Conservation (phyloP, 768 basidiomycete species). For the Amanita rubescens region DNA sequence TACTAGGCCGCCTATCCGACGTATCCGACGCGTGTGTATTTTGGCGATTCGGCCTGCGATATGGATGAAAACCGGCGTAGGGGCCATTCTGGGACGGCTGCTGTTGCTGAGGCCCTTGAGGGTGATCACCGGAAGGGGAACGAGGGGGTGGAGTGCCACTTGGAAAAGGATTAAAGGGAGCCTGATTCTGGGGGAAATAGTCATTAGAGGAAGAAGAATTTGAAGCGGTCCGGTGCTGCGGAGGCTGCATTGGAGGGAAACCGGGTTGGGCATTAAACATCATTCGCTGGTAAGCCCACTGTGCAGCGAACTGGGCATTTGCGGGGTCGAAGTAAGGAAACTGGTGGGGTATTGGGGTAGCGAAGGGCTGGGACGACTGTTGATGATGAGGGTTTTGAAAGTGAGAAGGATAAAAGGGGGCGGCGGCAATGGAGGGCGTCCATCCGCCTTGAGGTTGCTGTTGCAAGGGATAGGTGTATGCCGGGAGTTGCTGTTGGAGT, state of each 20-base stretch:
- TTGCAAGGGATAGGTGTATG: slow-evolving; percentile 65
- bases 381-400: slow-evolving; percentile 67
- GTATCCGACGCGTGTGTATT: slow-evolving; percentile 28
- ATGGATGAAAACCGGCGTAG: slow-evolving; percentile 69
- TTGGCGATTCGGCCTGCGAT: slow-evolving; percentile 62
- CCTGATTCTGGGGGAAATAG: slow-evolving; percentile 51
- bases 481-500: slow-evolving; percentile 31
- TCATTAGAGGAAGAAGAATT: slow-evolving; percentile 34
- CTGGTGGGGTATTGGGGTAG: slow-evolving; percentile 38
- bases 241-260: slow-evolving; percentile 37
- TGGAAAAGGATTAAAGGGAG: slow-evolving; percentile 57
- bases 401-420: slow-evolving; percentile 73
- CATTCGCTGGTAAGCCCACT: slow-evolving; percentile 92
- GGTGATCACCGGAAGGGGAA: slow-evolving; percentile 28
- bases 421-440: slow-evolving; percentile 58
- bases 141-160: slow-evolving; percentile 66
- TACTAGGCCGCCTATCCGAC: slow-evolving; percentile 42
- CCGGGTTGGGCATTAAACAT: slow-evolving; percentile 67
- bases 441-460: slow-evolving; percentile 65
- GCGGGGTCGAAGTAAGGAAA: slow-evolving; percentile 67
- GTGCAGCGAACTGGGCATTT: slow-evolving; percentile 69
- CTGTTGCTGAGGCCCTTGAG: slow-evolving; percentile 30
- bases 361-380: slow-evolving; percentile 44
- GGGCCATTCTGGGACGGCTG: slow-evolving; percentile 29
- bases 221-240: slow-evolving; percentile 35